phyloP scores from a whole-genome alignment of 148 eudicot species.

The Silene uniflora region DNA sequence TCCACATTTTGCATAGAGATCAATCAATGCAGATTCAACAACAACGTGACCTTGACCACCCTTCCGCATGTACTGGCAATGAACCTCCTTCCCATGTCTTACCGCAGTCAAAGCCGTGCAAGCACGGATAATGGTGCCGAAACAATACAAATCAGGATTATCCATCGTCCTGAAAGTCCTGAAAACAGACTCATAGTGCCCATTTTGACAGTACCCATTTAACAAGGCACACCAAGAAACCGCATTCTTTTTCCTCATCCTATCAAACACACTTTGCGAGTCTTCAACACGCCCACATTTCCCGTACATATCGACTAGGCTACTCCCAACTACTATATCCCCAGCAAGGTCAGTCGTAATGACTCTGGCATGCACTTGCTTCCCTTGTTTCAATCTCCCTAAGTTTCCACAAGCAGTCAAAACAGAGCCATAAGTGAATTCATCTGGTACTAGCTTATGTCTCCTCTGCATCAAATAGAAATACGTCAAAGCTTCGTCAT shows the following conservation, averaged over 20 bases:
- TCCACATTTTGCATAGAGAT: slow-evolving; percentile 87
- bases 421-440: slow-evolving; percentile 60
- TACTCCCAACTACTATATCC: slow-evolving; percentile 58
- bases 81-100: slow-evolving; percentile 71
- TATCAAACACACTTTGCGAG: slow-evolving; percentile 47
- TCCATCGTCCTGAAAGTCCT: slow-evolving; percentile 49
- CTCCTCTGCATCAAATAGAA: slow-evolving; percentile 50
- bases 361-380: slow-evolving; percentile 56
- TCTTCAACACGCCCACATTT: slow-evolving; percentile 58
- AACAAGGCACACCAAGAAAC: slow-evolving; percentile 84
- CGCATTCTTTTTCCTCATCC: slow-evolving; percentile 51
- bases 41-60: slow-evolving; percentile 55
- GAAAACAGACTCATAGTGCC: slow-evolving; percentile 51
- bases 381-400: slow-evolving; percentile 56
- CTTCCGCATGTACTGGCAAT: slow-evolving; percentile 65
- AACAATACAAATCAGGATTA: slow-evolving; percentile 53
- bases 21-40: slow-evolving; percentile 81
- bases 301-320: slow-evolving; percentile 87
- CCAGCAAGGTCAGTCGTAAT: slow-evolving; percentile 41
- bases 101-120: slow-evolving; percentile 82
- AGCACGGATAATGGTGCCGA: slow-evolving; percentile 78
- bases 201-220: slow-evolving; percentile 71
- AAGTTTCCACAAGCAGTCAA: slow-evolving; percentile 78
- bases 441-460: slow-evolving; percentile 43
- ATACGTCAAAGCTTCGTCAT: slow-evolving; percentile 46